Conservation (phyloP, 140 eudicot genomes). For the Erigeron philadelphicus region DNA sequence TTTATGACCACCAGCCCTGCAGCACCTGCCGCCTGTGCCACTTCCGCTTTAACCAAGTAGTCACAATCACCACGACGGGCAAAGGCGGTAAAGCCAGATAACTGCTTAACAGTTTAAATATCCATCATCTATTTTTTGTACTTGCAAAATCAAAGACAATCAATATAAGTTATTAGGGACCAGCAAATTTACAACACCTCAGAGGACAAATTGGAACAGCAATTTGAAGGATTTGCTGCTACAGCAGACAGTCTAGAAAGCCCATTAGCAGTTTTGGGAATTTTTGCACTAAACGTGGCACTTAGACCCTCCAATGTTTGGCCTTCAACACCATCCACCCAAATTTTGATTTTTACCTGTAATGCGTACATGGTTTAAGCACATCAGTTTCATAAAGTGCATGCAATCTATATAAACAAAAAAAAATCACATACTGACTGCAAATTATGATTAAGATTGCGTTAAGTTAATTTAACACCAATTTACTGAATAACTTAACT, state of each 20-base stretch:
- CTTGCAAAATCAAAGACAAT: not conserved
- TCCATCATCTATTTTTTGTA: constrained; percentile 1
- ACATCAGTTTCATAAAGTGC: constrained; percentile 1
- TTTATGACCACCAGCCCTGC: constrained; percentile 62
- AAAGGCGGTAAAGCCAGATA: constrained; percentile 56
- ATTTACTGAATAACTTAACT: too few species aligned
- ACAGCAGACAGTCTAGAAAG: constrained; percentile 33
- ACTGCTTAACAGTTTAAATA: constrained; percentile 37
- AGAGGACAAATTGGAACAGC: constrained; percentile 53
- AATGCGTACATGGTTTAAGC: constrained; percentile 21
- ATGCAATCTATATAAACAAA: not conserved
- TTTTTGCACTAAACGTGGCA: constrained; percentile 50
- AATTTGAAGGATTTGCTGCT: constrained; percentile 42
- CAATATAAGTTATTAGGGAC: not conserved
- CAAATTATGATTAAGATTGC: constrained; percentile 17
- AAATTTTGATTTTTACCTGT: constrained; percentile 51
- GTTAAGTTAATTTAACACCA: not conserved
- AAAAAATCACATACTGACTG: constrained; percentile 4
- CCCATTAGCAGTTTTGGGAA: constrained; percentile 37
- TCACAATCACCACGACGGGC: constrained; percentile 79
- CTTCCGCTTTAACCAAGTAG: constrained; percentile 56
- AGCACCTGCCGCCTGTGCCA: constrained; percentile 85
- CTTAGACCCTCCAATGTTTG: constrained; percentile 48
- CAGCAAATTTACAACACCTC: constrained; percentile 33
- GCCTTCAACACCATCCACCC: constrained; percentile 47